Evolutionary conservation across 352 stramenopile genomes (phyloP), one percentile per base, ranked within the genome.

Genomic region (Phytophthora meadii): DNA sequence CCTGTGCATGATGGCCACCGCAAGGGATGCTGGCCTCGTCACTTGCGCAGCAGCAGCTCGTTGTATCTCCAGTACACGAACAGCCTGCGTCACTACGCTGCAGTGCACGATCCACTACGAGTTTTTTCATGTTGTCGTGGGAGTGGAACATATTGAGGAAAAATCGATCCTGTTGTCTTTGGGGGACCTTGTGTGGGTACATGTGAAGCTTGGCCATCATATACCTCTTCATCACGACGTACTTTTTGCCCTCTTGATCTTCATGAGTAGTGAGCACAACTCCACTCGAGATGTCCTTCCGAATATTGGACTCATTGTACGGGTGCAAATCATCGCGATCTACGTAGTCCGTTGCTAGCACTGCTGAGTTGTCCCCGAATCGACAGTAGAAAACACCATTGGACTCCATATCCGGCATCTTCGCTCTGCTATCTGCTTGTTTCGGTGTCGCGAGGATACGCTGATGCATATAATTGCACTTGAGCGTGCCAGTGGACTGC

Each of bases 381-480:
- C 77, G 71, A 53, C 70, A 83, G 50, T 77, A 88, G 22, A 89
- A 86, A 40, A 91, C 45, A 25, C 76, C 75, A 58, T 91, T 91
- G 17, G 80, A 88, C 68, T 91, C 82, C 45, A 89, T 72, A n/a
- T 89, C 82, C 8, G 79, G 80, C 66, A 87, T 77, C 6, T 69
- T 66, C 17, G 67, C 50, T 6, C 78, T 76, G 3, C 61, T 58
- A 5, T 76, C 62, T 24, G 63, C 64, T 68, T 70, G 77, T 37
- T 84, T 77, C 54, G 86, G 70, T 59, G 66, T 83, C 30, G 77
- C 82, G n/a, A 90, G 73, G 56, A 89, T 87, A 53, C 77, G 82
- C 46, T 90, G 82, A 44, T 90, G 82, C 73, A 89, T 83, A 45
- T 84, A 90, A 66, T 89, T 88, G 61, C 82, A 90, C 56, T 82